phyloP scores from a whole-genome alignment of 2,329 filamentous ascomycete species.

The Apiospora pterosperma region DNA sequence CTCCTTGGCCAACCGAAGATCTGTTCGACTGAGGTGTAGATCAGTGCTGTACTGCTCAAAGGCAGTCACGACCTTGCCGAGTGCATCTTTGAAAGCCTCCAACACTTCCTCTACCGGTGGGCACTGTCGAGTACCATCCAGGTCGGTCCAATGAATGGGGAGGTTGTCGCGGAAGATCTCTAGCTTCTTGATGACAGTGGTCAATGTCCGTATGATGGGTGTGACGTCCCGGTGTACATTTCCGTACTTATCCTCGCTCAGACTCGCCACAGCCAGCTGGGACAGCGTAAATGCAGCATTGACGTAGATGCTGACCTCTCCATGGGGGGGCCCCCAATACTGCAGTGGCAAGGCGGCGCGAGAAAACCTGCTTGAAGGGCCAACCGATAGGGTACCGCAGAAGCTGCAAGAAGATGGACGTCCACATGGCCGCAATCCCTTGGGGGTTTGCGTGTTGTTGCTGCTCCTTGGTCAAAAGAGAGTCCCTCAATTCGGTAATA shows the following conservation, averaged over 20 bases:
- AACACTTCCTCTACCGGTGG: constrained; percentile 71
- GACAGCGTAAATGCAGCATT: constrained; percentile 70
- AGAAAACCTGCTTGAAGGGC: constrained; percentile 69
- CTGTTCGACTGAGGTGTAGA: constrained; percentile 65
- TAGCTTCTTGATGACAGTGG: constrained; percentile 63
- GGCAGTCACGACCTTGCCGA: constrained; percentile 62
- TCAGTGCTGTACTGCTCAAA: constrained; percentile 75
- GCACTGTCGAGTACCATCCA: constrained; percentile 51
- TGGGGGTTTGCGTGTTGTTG: constrained; percentile 49
- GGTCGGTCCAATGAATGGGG: constrained; percentile 76
- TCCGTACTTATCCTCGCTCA: constrained; percentile 79
- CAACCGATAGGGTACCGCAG: constrained; percentile 54
- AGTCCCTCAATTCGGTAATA: constrained; percentile 43
- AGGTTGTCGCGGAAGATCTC: constrained; percentile 61
- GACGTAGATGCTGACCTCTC: constrained; percentile 63
- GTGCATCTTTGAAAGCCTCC: constrained; percentile 58
- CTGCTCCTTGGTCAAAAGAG: constrained; percentile 50
- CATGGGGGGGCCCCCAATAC: constrained; percentile 73
- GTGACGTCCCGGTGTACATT: constrained; percentile 83
- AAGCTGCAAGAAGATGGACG: constrained; percentile 42
- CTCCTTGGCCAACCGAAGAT: constrained; percentile 72
- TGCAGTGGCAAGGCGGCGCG: constrained; percentile 59
- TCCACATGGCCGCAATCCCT: constrained; percentile 46
- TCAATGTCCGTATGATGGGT: constrained; percentile 69
- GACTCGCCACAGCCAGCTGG: constrained; percentile 66